Evolutionary conservation across 2,329 filamentous ascomycete species (phyloP).

Genomic region (Aspergillus viridinutans): DNA sequence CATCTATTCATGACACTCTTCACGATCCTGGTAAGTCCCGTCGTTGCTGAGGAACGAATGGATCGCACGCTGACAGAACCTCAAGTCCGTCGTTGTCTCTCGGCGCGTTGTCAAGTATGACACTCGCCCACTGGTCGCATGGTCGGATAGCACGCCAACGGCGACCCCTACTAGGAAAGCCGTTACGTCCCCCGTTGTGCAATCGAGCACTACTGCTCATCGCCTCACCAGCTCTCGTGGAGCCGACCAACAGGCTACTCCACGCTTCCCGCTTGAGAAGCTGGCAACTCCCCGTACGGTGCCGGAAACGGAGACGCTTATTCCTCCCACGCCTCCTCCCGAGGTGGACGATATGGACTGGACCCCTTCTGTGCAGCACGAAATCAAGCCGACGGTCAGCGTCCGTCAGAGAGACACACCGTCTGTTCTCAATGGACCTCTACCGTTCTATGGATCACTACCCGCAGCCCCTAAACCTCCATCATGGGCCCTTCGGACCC

Average conservation of each 20-base stretch:
- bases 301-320: slow-evolving; percentile 17
- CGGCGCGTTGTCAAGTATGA: slow-evolving; percentile 37
- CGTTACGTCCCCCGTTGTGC: slow-evolving; percentile 11
- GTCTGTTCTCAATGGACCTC: slow-evolving; percentile 29
- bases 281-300: slow-evolving; percentile 29
- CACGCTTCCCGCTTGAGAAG: slow-evolving; percentile 40
- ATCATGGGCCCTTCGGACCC: slow-evolving; percentile 38
- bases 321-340: slow-evolving; percentile 34
- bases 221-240: slow-evolving; percentile 12
- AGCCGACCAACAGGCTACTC: slow-evolving; percentile 11
- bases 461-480: slow-evolving; percentile 39
- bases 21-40: slow-evolving; percentile 33
- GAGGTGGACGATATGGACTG: slow-evolving; percentile 48
- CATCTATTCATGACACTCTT: slow-evolving; percentile 40
- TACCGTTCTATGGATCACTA: slow-evolving; percentile 42
- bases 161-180: slow-evolving; percentile 20
- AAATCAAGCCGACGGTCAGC: slow-evolving; percentile 30
- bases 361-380: slow-evolving; percentile 42
- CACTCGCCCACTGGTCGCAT: slow-evolving; percentile 39
- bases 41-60: not conserved
- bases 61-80: slow-evolving; percentile 15
- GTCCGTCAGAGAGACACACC: slow-evolving; percentile 26
- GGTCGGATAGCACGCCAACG: slow-evolving; percentile 36
- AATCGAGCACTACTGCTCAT: slow-evolving; percentile 13
- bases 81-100: slow-evolving; percentile 36